Evolutionary conservation across 2,329 filamentous ascomycete species (phyloP).

Genomic region (Lecanicillium sp.): DNA sequence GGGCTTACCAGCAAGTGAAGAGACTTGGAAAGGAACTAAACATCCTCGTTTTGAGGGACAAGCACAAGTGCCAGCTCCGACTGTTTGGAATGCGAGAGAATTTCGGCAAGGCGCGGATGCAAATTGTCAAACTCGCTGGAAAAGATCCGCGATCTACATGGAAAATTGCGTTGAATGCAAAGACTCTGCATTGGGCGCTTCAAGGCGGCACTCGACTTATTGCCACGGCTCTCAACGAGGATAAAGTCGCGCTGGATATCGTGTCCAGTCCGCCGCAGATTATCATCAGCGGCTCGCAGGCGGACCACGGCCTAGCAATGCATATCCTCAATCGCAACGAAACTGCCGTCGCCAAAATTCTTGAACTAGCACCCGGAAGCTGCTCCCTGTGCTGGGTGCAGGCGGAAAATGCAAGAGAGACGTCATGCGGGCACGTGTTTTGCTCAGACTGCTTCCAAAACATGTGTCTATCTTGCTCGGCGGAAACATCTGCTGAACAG

Average conservation of each 20-base stretch:
- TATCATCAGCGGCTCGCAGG: conserved; percentile 3
- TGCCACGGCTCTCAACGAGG: not conserved
- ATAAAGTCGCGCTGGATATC: conserved; percentile 8
- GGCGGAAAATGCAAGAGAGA: conserved; percentile 1
- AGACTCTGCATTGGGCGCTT: conserved; percentile 3
- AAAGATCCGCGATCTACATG: conserved; percentile 3
- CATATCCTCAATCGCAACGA: not conserved
- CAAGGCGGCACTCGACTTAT: conserved; percentile 1
- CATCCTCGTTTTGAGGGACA: conserved; percentile 3
- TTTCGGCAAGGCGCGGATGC: not conserved
- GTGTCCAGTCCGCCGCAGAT: conserved; percentile 1
- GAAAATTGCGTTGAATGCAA: not conserved
- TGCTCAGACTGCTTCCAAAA: conserved; percentile 5
- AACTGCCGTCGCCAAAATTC: not conserved
- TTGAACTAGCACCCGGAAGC: not conserved
- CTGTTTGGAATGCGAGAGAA: not conserved
- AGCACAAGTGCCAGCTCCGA: not conserved
- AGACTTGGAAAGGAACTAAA: not conserved
- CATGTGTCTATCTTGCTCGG: conserved; percentile 7
- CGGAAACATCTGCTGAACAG: not conserved
- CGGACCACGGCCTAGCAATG: conserved; percentile 1
- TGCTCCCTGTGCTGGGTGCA: conserved; percentile 1
- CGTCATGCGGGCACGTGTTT: conserved; percentile 4
- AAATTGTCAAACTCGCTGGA: conserved; percentile 1
- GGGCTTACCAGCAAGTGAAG: conserved; percentile 3